Conservation (phyloP, 2,329 filamentous ascomycete species). For the Aspergillus ochraceoroseus region DNA sequence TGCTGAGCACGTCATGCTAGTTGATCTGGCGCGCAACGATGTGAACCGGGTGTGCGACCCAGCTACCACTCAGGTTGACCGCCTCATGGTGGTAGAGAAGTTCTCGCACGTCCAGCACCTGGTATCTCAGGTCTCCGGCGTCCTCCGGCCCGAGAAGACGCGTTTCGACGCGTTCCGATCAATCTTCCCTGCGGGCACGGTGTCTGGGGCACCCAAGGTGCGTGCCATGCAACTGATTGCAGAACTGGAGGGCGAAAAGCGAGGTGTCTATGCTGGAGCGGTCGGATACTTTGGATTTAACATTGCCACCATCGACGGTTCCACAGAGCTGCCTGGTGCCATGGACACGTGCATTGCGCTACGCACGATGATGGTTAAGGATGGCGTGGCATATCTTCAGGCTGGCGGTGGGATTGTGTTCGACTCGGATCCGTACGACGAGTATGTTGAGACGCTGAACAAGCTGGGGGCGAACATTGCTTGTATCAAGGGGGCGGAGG, state of each 20-base stretch:
- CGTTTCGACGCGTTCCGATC: slow-evolving; percentile 93
- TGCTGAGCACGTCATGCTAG: slow-evolving; percentile 94
- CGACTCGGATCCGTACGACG: slow-evolving; percentile 83
- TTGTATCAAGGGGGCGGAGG: slow-evolving; percentile 79
- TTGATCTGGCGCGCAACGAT: slow-evolving; percentile 93
- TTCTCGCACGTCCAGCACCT: slow-evolving; percentile 98
- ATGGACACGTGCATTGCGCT: slow-evolving; percentile 86
- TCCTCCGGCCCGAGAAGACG: slow-evolving; percentile 76
- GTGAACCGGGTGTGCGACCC: slow-evolving; percentile 94
- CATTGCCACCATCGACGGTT: slow-evolving; percentile 60
- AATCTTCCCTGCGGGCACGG: slow-evolving; percentile 95
- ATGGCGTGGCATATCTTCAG: slow-evolving; percentile 86
- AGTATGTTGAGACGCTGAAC: slow-evolving; percentile 96
- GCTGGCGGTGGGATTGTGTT: slow-evolving; percentile 84
- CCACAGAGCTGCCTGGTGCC: slow-evolving; percentile 63
- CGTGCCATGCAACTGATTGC: slow-evolving; percentile 95
- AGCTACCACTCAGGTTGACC: slow-evolving; percentile 80
- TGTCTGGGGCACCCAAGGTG: slow-evolving; percentile 92
- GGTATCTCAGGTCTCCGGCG: slow-evolving; percentile 88
- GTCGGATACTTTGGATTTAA: slow-evolving; percentile 95
- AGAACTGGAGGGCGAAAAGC: slow-evolving; percentile 88
- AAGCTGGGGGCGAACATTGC: slow-evolving; percentile 87
- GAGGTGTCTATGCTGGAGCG: slow-evolving; percentile 90
- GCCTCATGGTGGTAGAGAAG: slow-evolving; percentile 87
- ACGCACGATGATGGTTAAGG: slow-evolving; percentile 90